phyloP scores from a whole-genome alignment of 202 grass and related monocot genomes.

The Sporobolus alterniflorus region DNA sequence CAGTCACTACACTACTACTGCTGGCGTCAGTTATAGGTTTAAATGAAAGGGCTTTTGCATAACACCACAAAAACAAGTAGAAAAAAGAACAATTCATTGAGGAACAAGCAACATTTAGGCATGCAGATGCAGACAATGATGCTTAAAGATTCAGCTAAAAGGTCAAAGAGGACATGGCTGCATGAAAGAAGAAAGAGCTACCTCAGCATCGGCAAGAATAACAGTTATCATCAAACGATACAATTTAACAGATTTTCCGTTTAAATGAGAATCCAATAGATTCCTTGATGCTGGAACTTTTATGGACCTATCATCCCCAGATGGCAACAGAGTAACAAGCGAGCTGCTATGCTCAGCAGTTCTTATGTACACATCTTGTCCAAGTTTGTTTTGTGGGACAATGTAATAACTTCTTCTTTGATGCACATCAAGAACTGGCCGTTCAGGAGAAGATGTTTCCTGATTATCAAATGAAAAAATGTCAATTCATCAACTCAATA shows the following conservation, averaged over 20 bases:
- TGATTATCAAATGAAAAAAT: conserved; percentile 47
- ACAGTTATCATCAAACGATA: conserved; percentile 84
- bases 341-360: conserved; percentile 59
- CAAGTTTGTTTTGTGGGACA: conserved; percentile 95
- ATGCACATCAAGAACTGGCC: conserved; percentile 82
- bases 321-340: conserved; percentile 78
- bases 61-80: neutral
- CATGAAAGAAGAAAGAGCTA: conserved; percentile 43
- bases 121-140: conserved; percentile 21
- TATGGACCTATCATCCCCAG: conserved; percentile 78
- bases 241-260: conserved; percentile 45
- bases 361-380: conserved; percentile 90
- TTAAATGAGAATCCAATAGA: conserved; percentile 78
- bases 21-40: neutral
- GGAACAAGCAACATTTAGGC: conserved; percentile 18
- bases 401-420: conserved; percentile 81
- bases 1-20: neutral
- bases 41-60: neutral
- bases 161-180: neutral
- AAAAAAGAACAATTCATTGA: conserved; percentile 8
- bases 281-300: conserved; percentile 90
- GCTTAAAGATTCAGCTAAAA: conserved; percentile 5
- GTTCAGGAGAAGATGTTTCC: conserved; percentile 65
- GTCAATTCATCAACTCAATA: conserved; percentile 28
- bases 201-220: conserved; percentile 91